These are phyloP conservation scores for Pseudogymnoascus sp. DNA, from an alignment of 2,329 filamentous ascomycete species.

Conservation along the genomic window DNA sequence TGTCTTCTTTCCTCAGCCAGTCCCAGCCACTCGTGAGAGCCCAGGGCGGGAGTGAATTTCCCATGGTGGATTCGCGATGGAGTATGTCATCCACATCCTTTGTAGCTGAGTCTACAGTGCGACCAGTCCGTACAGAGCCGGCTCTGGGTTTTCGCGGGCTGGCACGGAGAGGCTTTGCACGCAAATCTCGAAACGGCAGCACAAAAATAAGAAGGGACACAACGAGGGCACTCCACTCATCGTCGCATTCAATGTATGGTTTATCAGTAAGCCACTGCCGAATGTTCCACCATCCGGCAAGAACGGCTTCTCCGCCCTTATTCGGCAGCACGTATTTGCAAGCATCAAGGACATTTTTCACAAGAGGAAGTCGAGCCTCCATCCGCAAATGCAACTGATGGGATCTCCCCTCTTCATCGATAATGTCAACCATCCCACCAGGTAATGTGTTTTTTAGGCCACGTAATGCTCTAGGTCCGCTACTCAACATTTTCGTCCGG, in stretches of 20 bases:
- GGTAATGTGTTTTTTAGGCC: slow-evolving; percentile 50
- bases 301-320: slow-evolving; percentile 48
- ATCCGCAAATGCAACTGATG: slow-evolving; percentile 63
- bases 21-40: slow-evolving; percentile 58
- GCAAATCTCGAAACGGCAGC: slow-evolving; percentile 43
- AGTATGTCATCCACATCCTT: slow-evolving; percentile 41
- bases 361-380: slow-evolving; percentile 54
- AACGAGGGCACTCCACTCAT: slow-evolving; percentile 62
- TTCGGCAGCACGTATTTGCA: slow-evolving; percentile 56
- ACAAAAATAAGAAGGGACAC: slow-evolving; percentile 57
- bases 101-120: slow-evolving; percentile 30
- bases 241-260: slow-evolving; percentile 38
- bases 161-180: slow-evolving; percentile 27
- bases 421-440: slow-evolving; percentile 54
- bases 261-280: slow-evolving; percentile 57
- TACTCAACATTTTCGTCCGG: slow-evolving; percentile 35
- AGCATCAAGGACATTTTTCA: slow-evolving; percentile 49
- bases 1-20: slow-evolving; percentile 57
- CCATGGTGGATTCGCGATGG: slow-evolving; percentile 31
- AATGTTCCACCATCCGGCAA: slow-evolving; percentile 65
- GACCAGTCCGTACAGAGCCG: slow-evolving; percentile 39
- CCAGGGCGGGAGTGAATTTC: slow-evolving; percentile 40
- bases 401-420: slow-evolving; percentile 50
- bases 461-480: slow-evolving; percentile 28
- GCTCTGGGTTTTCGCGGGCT: slow-evolving; percentile 30